Evolutionary conservation across 164 flowering plant genomes (phyloP).

Genomic region (Euptelea pleiosperma): DNA sequence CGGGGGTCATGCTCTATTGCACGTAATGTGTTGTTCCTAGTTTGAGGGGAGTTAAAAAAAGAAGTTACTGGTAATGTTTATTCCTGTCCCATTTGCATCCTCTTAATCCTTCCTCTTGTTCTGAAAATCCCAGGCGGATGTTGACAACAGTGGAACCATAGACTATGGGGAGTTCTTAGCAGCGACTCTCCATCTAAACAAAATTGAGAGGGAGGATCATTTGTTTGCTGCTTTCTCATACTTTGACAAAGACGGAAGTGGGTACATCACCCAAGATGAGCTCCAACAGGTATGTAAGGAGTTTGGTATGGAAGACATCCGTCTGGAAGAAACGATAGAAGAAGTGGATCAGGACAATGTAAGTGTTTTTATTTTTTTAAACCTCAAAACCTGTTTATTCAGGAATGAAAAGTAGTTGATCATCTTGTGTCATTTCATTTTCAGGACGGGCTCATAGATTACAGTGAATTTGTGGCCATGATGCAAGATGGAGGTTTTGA

Average conservation of each 20-base stretch:
- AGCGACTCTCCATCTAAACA: slow-evolving; percentile 68
- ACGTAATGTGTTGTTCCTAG: too few species aligned
- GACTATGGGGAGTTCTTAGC: slow-evolving; percentile 70
- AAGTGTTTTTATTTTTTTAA: slow-evolving; percentile 1
- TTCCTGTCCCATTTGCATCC: too few species aligned
- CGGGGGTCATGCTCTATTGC: too few species aligned
- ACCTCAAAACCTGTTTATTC: neutral
- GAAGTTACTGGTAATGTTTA: too few species aligned
- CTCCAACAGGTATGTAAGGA: slow-evolving; percentile 69
- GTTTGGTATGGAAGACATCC: slow-evolving; percentile 47
- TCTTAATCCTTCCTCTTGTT: neutral
- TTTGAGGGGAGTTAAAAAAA: too few species aligned
- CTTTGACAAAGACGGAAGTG: slow-evolving; percentile 80
- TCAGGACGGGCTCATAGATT: slow-evolving; percentile 82
- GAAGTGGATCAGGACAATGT: slow-evolving; percentile 81
- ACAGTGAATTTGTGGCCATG: slow-evolving; percentile 74
- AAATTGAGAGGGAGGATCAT: slow-evolving; percentile 63
- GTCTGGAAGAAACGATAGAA: slow-evolving; percentile 54
- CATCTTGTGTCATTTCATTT: slow-evolving; percentile 2
- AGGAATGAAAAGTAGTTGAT: neutral
- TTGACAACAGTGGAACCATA: slow-evolving; percentile 68
- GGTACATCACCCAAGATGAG: slow-evolving; percentile 72
- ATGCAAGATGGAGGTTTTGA: slow-evolving; percentile 57
- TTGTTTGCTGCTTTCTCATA: slow-evolving; percentile 65
- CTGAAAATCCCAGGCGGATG: slow-evolving; percentile 45